Base-by-base conservation (phyloP, 805 yeast genomes). In the Spathaspora hagerdaliae region DNA sequence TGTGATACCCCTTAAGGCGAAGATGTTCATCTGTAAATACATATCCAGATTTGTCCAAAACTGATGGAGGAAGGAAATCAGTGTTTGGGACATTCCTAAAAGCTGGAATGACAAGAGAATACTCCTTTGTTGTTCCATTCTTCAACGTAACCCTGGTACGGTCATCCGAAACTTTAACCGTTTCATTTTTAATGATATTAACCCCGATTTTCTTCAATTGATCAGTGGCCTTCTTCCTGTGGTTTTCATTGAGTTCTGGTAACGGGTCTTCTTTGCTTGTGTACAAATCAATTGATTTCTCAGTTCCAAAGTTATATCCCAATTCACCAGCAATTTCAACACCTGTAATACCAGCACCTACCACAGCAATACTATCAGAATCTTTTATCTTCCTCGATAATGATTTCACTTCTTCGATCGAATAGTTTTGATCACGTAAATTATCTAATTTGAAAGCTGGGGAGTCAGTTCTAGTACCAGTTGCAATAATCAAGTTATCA, bases 281-380 rank as follows among this genome's bases (percentile, higher is more conserved):
- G 50, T 56, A 61, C 36, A 67, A 51, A 11, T 59, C 56, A 15
- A 67, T 63, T 9, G 55, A 37, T 31, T 57, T 53, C 12, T 9
- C 3, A 29, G 9, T 29, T 29, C 32, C 32, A 29, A 29, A 29
- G 5, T 36, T 42, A 14, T 31, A 46, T 3, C 62, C 72, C 31
- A 70, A 52, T 44, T 70, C 76, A 9, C 69, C 72, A 7, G 71
- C 64, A 10, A 56, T 38, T 47, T 71, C 75, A 9, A 68, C 71
- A 5, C 72, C 73, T 12, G 72, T 63, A 15, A 62, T 47, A n/a
- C 72, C 73, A 14, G 66, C 73, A 4, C 73, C 76, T n/a, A 71
- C 38, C 5, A 71, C 51, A 1, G 72, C 74, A 14, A 70, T 60
- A 8, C 53, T 43, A 27, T 55, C 51, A 7, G 72, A 63, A 2